phyloP scores from a whole-genome alignment of 345 rosid genomes.

The Arabidopsis suecica region DNA sequence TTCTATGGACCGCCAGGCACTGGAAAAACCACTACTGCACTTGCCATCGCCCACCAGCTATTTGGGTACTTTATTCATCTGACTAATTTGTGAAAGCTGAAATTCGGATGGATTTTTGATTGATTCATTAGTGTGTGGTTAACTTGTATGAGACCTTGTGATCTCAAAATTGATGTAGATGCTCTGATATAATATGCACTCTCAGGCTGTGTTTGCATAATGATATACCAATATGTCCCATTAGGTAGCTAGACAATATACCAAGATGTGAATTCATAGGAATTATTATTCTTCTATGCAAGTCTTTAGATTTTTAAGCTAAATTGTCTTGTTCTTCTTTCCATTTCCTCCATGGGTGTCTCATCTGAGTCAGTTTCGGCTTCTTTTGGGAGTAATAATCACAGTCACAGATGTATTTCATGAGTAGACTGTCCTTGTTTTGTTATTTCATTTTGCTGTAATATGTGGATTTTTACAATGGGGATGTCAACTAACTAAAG shows the following conservation, averaged over 20 bases:
- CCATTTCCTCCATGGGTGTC: neutral
- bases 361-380: neutral
- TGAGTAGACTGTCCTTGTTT: constrained; percentile 3
- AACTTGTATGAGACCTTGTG: constrained; percentile 4
- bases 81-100: neutral
- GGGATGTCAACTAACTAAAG: constrained; percentile 19
- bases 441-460: constrained; percentile 7
- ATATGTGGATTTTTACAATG: constrained; percentile 3
- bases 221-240: neutral
- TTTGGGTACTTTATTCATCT: constrained; percentile 64
- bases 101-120: neutral
- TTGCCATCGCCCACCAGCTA: constrained; percentile 94
- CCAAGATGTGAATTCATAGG: constrained; percentile 1
- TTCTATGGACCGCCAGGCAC: constrained; percentile 99
- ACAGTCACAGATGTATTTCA: neutral
- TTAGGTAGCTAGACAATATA: constrained; percentile 1
- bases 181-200: neutral
- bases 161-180: neutral
- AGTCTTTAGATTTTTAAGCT: constrained; percentile 13
- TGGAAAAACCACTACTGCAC: constrained; percentile 94
- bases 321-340: neutral
- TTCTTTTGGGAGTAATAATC: neutral
- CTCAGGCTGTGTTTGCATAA: neutral
- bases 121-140: constrained; percentile 1
- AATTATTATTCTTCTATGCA: neutral